Percentiles rank a stretch among this genome's conserved stretches.
Conservation (phyloP, 345 rosid genomes). For the Mallotus nudiflorus region DNA sequence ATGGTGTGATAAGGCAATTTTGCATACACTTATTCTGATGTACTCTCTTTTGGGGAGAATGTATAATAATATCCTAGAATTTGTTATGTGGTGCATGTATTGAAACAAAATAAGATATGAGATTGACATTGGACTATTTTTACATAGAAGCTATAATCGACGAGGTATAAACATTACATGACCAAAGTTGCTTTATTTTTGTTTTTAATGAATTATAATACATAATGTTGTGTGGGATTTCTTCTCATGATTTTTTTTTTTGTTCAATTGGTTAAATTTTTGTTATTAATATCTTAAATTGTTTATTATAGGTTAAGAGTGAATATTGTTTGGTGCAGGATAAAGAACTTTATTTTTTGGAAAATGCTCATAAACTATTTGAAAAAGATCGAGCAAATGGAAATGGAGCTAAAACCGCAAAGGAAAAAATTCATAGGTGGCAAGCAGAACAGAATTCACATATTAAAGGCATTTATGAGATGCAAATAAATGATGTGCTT, state of each 20-base stretch:
- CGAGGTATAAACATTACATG: neutral
- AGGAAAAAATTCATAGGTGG: neutral
- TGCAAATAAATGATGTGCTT: too few relatives aligned
- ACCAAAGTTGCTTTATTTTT: too few relatives aligned
- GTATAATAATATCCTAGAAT: too few relatives aligned
- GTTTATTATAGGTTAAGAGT: neutral
- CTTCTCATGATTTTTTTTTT: neutral
- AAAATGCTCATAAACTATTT: neutral
- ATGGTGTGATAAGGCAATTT: too few relatives aligned
- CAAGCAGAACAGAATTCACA: neutral
- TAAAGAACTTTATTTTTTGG: neutral
- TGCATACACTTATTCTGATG: too few relatives aligned
- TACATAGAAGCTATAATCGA: too few relatives aligned
- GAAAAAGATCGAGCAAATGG: conserved; percentile 1
- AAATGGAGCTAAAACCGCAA: conserved; percentile 1
- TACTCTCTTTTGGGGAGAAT: too few relatives aligned
- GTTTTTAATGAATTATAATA: neutral
- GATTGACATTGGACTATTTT: too few relatives aligned
- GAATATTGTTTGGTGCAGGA: neutral
- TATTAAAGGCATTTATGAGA: neutral
- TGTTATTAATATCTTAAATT: neutral
- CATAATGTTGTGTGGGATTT: neutral
- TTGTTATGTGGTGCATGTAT: too few relatives aligned
- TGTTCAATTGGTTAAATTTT: neutral
- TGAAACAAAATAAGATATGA: too few relatives aligned